These are phyloP conservation scores for Sclerotinia nivalis DNA, from an alignment of 2,329 filamentous ascomycete species.

Conservation along the genomic window DNA sequence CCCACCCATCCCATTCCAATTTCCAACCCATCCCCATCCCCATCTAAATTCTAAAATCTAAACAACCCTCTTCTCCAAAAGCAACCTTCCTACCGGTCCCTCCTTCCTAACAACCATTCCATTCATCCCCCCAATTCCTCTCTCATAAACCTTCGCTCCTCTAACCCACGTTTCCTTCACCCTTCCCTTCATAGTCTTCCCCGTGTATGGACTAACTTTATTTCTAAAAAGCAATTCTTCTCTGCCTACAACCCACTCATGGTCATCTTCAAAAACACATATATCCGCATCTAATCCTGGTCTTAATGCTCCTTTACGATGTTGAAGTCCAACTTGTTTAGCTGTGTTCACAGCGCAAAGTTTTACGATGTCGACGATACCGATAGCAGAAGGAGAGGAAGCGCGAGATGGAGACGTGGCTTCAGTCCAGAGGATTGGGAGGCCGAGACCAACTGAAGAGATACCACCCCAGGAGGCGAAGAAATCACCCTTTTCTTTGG, in stretches of 20 bases:
- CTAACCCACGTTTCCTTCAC: conserved; percentile 42
- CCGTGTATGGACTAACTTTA: conserved; percentile 42
- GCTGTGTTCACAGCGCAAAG: conserved; percentile 88
- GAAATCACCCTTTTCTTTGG: conserved; percentile 71
- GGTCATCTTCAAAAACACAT: conserved; percentile 86
- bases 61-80: conserved; percentile 48
- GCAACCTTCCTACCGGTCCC: conserved; percentile 48
- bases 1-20: too few species aligned
- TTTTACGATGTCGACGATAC: conserved; percentile 74
- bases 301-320: conserved; percentile 77
- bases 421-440: conserved; percentile 76
- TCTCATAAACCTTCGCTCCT: conserved; percentile 39
- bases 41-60: conserved; percentile 14
- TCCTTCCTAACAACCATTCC: conserved; percentile 52
- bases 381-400: conserved; percentile 23
- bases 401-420: conserved; percentile 44
- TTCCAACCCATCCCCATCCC: too few species aligned
- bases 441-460: conserved; percentile 85
- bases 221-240: conserved; percentile 74
- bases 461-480: conserved; percentile 97
- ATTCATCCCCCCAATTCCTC: conserved; percentile 31
- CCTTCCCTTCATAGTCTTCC: conserved; percentile 66
- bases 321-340: conserved; percentile 78
- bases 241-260: conserved; percentile 70
- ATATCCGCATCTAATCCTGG: conserved; percentile 88